These are phyloP conservation scores for Rutidosis leptorrhynchoides DNA, from an alignment of 129 eudicot genomes.

Conservation along the genomic window DNA sequence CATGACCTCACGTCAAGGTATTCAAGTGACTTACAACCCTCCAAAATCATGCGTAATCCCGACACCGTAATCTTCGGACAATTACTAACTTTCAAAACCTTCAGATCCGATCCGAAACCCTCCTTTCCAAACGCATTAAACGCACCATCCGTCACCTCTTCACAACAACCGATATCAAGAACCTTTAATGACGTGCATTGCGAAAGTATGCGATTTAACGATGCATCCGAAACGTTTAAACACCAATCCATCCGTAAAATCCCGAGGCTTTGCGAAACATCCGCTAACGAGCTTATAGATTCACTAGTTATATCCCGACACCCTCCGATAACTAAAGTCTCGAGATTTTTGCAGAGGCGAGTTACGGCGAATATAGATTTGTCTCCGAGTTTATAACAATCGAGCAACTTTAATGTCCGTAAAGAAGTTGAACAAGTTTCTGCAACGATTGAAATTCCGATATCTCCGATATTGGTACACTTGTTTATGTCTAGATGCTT, in stretches of 20 bases:
- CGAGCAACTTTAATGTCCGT: constrained; percentile 65
- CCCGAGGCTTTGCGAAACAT: constrained; percentile 44
- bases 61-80: constrained; percentile 81
- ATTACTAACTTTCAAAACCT: constrained; percentile 66
- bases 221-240: constrained; percentile 66
- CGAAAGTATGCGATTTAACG: constrained; percentile 51
- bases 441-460: constrained; percentile 55
- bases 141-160: constrained; percentile 88
- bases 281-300: constrained; percentile 55
- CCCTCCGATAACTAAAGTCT: constrained; percentile 78
- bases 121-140: constrained; percentile 48
- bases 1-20: constrained; percentile 89
- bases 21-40: constrained; percentile 58
- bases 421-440: constrained; percentile 69
- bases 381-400: constrained; percentile 82
- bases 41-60: constrained; percentile 60
- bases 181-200: constrained; percentile 68
- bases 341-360: constrained; percentile 61
- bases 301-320: constrained; percentile 69
- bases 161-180: constrained; percentile 89
- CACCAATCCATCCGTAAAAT: constrained; percentile 94
- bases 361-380: constrained; percentile 58
- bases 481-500: constrained; percentile 69
- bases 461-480: constrained; percentile 82
- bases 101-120: constrained; percentile 39